Percentiles rank a stretch among this genome's conserved stretches.
phyloP scores from a whole-genome alignment of 345 rosid species.

The Bruguiera gymnorhiza region DNA sequence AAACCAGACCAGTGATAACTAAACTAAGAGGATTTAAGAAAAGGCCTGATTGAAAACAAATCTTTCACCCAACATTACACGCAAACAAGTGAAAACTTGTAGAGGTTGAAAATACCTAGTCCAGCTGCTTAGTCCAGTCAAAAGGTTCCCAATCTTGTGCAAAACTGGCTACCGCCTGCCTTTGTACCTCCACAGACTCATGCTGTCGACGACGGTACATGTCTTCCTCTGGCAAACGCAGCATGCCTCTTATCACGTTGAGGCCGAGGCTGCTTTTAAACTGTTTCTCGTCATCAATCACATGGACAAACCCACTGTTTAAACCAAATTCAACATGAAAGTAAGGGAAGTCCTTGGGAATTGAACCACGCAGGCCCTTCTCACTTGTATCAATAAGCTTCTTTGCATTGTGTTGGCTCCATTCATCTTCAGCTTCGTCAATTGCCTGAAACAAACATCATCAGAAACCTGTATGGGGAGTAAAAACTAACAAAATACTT shows the following conservation, averaged over 20 bases:
- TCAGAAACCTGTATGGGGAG: conserved; percentile 8
- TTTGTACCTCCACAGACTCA: conserved; percentile 65
- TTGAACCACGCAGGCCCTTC: conserved; percentile 79
- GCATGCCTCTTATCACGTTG: conserved; percentile 89
- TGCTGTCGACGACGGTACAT: conserved; percentile 71
- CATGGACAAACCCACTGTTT: conserved; percentile 79
- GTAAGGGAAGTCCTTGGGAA: conserved; percentile 89
- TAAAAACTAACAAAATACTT: not conserved
- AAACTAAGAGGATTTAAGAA: no score
- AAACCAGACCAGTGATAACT: no score
- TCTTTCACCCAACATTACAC: no score
- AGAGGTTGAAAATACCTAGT: conserved; percentile 19
- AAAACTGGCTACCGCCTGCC: conserved; percentile 55
- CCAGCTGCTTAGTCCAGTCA: conserved; percentile 92
- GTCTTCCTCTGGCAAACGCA: conserved; percentile 72
- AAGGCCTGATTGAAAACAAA: no score
- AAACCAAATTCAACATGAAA: conserved; percentile 92
- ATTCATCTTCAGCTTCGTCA: conserved; percentile 95
- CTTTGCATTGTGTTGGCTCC: conserved; percentile 98
- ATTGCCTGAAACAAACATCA: conserved; percentile 51
- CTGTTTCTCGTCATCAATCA: conserved; percentile 85
- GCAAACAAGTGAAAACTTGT: not conserved
- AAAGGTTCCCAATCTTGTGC: conserved; percentile 69
- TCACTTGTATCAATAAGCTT: conserved; percentile 83
- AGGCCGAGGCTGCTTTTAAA: conserved; percentile 80